A percentile compares a stretch with the other conserved stretches of the same genome.
These are phyloP conservation scores for Cryptococcus sp. DNA, from an alignment of 1,284 basidiomycete species.

Conservation along the genomic window DNA sequence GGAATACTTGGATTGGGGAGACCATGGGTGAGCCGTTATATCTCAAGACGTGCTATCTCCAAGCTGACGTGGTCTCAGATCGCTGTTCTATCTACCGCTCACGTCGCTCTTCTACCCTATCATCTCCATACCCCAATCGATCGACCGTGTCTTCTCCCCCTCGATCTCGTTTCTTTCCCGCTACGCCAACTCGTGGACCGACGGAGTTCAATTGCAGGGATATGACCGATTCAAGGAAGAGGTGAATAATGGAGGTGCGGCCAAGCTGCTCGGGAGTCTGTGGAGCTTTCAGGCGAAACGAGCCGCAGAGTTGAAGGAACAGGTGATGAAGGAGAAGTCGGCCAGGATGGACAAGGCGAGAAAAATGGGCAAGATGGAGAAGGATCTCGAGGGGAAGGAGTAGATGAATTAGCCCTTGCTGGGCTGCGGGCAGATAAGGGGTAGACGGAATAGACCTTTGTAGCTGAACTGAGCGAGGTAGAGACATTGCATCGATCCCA, in stretches of 20 bases:
- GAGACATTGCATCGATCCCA: too few species aligned
- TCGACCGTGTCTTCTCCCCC: slow-evolving; percentile 23
- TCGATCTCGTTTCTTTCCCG: slow-evolving; percentile 19
- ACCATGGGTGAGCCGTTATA: slow-evolving; percentile 32
- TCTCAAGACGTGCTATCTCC: neutral
- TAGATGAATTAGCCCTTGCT: too few species aligned
- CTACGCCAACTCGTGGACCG: slow-evolving; percentile 24
- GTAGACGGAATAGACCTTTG: too few species aligned
- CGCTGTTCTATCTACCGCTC: slow-evolving; percentile 34
- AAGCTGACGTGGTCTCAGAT: slow-evolving; percentile 11
- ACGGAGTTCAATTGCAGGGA: slow-evolving; percentile 28
- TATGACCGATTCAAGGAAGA: slow-evolving; percentile 17
- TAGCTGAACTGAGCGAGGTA: too few species aligned
- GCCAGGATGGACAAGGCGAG: slow-evolving; percentile 9
- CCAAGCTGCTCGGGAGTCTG: slow-evolving; percentile 24
- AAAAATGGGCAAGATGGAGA: slow-evolving; percentile 62
- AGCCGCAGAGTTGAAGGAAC: slow-evolving; percentile 18
- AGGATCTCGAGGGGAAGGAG: slow-evolving; percentile 53
- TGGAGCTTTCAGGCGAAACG: slow-evolving; percentile 16
- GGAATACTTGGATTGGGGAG: slow-evolving; percentile 37
- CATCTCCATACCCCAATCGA: slow-evolving; percentile 17
- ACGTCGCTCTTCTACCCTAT: slow-evolving; percentile 32
- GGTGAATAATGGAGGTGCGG: slow-evolving; percentile 19
- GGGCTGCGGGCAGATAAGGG: too few species aligned
- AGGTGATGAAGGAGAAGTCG: slow-evolving; percentile 15